Base-by-base conservation (phyloP, 352 stramenopile genomes). In the Proteromonas lacertae region DNA sequence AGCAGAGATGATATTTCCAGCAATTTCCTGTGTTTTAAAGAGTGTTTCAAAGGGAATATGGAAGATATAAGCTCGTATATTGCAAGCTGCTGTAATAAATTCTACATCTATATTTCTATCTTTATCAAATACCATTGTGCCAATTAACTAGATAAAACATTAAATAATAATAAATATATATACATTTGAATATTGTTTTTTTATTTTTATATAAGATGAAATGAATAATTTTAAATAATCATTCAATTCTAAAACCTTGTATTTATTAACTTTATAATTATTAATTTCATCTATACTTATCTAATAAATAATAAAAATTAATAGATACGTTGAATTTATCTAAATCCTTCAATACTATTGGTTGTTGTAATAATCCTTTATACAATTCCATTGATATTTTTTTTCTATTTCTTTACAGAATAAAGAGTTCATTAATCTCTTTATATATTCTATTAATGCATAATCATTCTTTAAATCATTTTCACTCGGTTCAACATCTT, bases 1-100 rank as follows among this genome's bases (percentile, higher is more conserved):
- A 13, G 88, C 86, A 30, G 84, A 84, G 39, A 96, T 93, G 45
- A 98, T 99, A 51, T 99, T 98, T 16, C 88, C 88, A 3, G 88
- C 88, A 44, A 97, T 95, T 19, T 86, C 86, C 56, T 98, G 96
- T 57, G 80, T 59, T 35, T 58, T 57, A 42, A 80, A 77, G 6
- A 64, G 48, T 36, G 57, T 69, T 52, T 72, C 56, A 7, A 56
- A 48, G 32, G 57, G 42, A 47, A 84, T 84, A 24, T 52, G 39
- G 55, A 81, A 84, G 4, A 69, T 51, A 21, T 53, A 47, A 25
- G 63, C 76, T 32, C 87, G 70, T 45, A 99, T 57, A 59, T 97
- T 96, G 10, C 77, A 84, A 24, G 83, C 64, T 17, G 79, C 80
- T 36, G 90, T 88, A 16, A 99, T 77, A 52, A 97, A 96, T 41